Evolutionary conservation across 345 rosid species (phyloP).

Genomic region (Erucastrum elatum): DNA sequence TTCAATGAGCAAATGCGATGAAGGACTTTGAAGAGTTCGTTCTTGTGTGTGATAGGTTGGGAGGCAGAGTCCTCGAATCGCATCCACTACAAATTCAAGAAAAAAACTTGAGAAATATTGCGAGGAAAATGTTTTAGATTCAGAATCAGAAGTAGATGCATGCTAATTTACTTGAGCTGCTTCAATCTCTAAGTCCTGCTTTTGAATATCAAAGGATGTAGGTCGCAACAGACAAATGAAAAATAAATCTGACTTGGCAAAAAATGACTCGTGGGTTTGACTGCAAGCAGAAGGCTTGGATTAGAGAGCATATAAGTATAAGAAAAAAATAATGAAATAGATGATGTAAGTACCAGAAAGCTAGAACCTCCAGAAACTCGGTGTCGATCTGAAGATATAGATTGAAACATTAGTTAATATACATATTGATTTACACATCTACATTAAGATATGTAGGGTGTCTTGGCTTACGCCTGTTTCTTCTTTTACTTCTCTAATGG

Average conservation of each 20-base stretch:
- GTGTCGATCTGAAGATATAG: conserved; percentile 61
- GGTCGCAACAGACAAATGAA: conserved; percentile 76
- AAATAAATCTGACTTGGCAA: conserved; percentile 67
- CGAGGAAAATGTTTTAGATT: background rate
- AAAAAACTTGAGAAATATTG: background rate
- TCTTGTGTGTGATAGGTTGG: conserved; percentile 59
- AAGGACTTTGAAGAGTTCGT: conserved; percentile 49
- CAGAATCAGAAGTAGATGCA: conserved; percentile 1
- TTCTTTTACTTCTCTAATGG: conserved; percentile 80
- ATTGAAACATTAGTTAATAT: conserved; percentile 1
- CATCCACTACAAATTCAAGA: conserved; percentile 62
- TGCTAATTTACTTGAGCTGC: conserved; percentile 68
- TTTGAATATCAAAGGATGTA: conserved; percentile 59
- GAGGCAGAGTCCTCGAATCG: conserved; percentile 68
- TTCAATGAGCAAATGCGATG: conserved; percentile 53
- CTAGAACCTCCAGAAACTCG: conserved; percentile 62
- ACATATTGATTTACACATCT: background rate
- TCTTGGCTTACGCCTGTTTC: conserved; percentile 70
- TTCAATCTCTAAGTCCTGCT: conserved; percentile 76
- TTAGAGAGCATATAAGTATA: background rate
- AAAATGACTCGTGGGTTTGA: conserved; percentile 61
- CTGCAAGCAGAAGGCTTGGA: conserved; percentile 39
- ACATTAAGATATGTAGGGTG: background rate
- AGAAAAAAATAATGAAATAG: too few relatives aligned
- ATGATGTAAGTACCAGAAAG: conserved; percentile 55